Evolutionary conservation across 371 early-diverging fungal genomes (phyloP).

Genomic region (Mortierella sp.): DNA sequence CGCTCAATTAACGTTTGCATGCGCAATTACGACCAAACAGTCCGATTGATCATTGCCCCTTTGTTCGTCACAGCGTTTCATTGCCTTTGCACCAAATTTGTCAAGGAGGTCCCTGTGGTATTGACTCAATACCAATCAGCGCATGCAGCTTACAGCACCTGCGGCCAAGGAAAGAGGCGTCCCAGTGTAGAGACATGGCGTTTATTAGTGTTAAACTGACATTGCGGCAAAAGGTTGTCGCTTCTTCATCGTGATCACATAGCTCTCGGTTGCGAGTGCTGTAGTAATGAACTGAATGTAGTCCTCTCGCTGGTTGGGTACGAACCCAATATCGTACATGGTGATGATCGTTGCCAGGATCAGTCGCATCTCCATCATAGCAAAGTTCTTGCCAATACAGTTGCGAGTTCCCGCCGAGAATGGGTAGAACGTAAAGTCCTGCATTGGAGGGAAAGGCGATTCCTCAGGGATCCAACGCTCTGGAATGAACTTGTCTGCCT

Average conservation of each 20-base stretch:
- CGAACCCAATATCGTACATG: slow-evolving; percentile 21
- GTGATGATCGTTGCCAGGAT: slow-evolving; percentile 28
- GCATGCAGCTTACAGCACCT: too few species aligned
- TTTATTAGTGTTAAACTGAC: too few species aligned
- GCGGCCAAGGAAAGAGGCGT: too few species aligned
- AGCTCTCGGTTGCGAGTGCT: slow-evolving; percentile 32
- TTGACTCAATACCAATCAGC: too few species aligned
- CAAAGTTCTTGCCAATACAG: slow-evolving; percentile 54
- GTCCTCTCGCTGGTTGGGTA: slow-evolving; percentile 26
- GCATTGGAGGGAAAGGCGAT: slow-evolving; percentile 22
- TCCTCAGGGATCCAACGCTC: slow-evolving; percentile 38
- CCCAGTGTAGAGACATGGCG: too few species aligned
- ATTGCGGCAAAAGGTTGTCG: too few species aligned
- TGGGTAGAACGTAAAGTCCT: slow-evolving; percentile 36
- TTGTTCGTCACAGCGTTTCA: too few species aligned
- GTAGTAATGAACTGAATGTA: slow-evolving; percentile 40
- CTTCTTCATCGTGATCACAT: slow-evolving; percentile 35
- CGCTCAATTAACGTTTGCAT: too few species aligned
- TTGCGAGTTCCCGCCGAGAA: slow-evolving; percentile 47
- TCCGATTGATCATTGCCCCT: too few species aligned
- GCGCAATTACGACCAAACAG: too few species aligned
- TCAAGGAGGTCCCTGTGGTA: too few species aligned
- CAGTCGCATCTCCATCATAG: slow-evolving; percentile 52
- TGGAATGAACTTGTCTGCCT: slow-evolving; percentile 23
- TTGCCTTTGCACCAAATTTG: too few species aligned